phyloP scores from a whole-genome alignment of 257 asterid species.

The Anisodus acutangulus region DNA sequence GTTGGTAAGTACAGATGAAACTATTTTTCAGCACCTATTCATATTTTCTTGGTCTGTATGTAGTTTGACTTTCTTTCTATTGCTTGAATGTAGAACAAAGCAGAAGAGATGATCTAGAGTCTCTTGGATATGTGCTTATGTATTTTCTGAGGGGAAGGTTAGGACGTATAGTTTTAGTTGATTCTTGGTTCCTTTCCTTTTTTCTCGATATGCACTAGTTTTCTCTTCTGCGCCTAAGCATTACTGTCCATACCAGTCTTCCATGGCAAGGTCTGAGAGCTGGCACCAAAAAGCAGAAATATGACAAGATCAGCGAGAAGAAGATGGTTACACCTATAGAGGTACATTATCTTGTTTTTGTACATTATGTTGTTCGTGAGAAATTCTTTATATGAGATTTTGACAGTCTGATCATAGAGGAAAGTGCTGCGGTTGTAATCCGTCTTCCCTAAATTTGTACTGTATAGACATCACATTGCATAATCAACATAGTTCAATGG shows the following conservation, averaged over 20 bases:
- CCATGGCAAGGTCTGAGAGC: constrained; percentile 58
- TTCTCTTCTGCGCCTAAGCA: constrained; percentile 11
- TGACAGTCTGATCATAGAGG: constrained; percentile 9
- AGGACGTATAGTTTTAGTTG: neutral
- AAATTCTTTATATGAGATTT: neutral
- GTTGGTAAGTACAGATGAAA: constrained; percentile 62
- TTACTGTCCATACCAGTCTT: constrained; percentile 39
- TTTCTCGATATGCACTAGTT: neutral
- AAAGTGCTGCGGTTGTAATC: neutral
- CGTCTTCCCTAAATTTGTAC: neutral
- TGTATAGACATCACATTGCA: constrained; percentile 3
- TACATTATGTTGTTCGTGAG: constrained; percentile 9
- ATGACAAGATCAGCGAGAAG: constrained; percentile 49
- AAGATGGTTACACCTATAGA: constrained; percentile 50
- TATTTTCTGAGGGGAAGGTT: constrained; percentile 93
- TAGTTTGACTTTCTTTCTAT: constrained; percentile 22
- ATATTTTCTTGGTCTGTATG: neutral
- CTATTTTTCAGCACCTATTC: constrained; percentile 10
- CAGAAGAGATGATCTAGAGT: constrained; percentile 92
- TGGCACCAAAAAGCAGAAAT: constrained; percentile 49
- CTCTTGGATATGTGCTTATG: constrained; percentile 90
- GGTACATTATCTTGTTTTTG: constrained; percentile 39
- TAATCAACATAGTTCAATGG: constrained; percentile 14
- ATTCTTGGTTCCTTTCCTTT: neutral
- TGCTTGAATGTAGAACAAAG: constrained; percentile 70